These are phyloP conservation scores for Golubevia pallescens DNA, from an alignment of 1,284 basidiomycete species.

Conservation along the genomic window DNA sequence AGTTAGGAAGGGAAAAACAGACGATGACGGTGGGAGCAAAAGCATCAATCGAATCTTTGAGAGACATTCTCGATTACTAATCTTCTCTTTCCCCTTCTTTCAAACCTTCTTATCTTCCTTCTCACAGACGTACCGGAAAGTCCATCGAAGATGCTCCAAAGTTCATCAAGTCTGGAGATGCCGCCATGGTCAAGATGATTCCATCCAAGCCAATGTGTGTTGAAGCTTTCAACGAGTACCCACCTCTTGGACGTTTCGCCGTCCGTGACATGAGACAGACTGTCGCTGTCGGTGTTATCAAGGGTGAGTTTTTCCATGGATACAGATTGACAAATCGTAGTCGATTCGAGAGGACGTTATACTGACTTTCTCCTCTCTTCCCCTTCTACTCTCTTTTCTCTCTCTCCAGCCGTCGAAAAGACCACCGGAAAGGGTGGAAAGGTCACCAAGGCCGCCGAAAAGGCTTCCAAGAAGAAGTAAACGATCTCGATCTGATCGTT, in stretches of 20 bases:
- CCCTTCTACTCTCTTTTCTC: constrained; percentile 17
- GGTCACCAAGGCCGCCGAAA: constrained; percentile 93
- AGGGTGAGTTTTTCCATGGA: too few relatives aligned
- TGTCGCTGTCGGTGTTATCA: constrained; percentile 95
- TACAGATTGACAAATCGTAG: too few relatives aligned
- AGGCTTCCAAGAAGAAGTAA: constrained; percentile 70
- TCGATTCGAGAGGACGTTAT: too few relatives aligned
- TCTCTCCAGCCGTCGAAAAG: constrained; percentile 24
- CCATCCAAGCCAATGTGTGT: constrained; percentile 89
- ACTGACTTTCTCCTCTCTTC: constrained; percentile 4
- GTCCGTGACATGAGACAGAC: constrained; percentile 68
- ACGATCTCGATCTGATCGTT: background rate
- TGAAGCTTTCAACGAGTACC: constrained; percentile 80
- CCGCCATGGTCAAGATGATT: constrained; percentile 94
- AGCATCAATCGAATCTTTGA: too few relatives aligned
- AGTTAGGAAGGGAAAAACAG: too few relatives aligned
- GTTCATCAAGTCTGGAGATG: constrained; percentile 74
- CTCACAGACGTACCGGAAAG: constrained; percentile 81
- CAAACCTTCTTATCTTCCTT: too few relatives aligned
- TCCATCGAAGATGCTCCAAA: constrained; percentile 85
- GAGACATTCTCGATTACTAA: too few relatives aligned
- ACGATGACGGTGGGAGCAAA: too few relatives aligned
- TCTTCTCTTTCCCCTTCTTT: too few relatives aligned
- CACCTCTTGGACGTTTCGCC: constrained; percentile 96
- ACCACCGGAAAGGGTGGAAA: constrained; percentile 65